phyloP scores from a whole-genome alignment of 2,329 filamentous ascomycete species.

The Claviceps purpurea region DNA sequence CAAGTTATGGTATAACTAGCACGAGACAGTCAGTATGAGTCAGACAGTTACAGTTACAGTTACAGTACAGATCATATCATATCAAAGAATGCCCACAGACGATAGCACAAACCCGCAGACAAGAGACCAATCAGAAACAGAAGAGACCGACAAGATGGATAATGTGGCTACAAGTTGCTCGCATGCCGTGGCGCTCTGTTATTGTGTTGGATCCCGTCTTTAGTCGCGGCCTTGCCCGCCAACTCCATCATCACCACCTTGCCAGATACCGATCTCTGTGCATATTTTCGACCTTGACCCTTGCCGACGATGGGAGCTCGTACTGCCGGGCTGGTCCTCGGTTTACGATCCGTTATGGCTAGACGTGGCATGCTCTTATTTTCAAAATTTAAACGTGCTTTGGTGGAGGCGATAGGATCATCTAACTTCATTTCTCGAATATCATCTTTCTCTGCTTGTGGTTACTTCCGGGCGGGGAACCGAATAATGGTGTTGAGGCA shows the following conservation, averaged over 20 bases:
- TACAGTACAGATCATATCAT: conserved; percentile 11
- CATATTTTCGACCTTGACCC: not conserved
- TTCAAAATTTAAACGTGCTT: not conserved
- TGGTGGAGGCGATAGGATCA: not conserved
- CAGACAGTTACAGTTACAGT: conserved; percentile 18
- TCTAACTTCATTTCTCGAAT: not conserved
- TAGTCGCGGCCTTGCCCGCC: not conserved
- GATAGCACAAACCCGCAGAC: conserved; percentile 49
- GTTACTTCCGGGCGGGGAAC: not conserved
- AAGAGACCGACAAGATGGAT: conserved; percentile 29
- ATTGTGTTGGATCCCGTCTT: conserved; percentile 14
- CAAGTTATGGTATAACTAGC: conserved; percentile 56
- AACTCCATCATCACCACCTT: not conserved
- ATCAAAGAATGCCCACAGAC: conserved; percentile 35
- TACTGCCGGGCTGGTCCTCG: not conserved
- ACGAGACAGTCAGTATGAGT: conserved; percentile 23
- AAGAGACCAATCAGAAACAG: conserved; percentile 11
- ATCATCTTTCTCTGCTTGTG: not conserved
- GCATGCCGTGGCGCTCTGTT: conserved; percentile 18
- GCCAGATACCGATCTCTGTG: not conserved
- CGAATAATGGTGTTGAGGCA: not conserved
- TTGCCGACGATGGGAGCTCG: not conserved
- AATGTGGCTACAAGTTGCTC: conserved; percentile 2
- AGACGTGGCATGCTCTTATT: not conserved
- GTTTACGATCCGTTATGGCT: not conserved